phyloP scores from a whole-genome alignment of 2,329 filamentous ascomycete genomes.

The Cladosporium colombiae region DNA sequence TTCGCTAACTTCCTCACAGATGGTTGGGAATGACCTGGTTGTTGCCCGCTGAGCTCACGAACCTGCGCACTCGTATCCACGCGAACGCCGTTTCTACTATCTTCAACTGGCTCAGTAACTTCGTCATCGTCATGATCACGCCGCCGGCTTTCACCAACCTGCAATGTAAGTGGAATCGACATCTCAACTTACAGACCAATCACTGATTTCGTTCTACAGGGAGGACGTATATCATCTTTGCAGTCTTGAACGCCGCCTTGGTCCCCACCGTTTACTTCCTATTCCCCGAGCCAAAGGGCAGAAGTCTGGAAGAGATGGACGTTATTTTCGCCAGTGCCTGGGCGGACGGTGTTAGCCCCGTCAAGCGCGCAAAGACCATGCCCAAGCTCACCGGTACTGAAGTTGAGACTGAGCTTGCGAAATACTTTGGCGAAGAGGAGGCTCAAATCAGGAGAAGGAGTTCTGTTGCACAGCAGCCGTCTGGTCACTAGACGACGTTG shows the following conservation, averaged over 20 bases:
- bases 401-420: slow-evolving; percentile 14
- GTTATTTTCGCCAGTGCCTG: slow-evolving; percentile 22
- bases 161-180: not conserved
- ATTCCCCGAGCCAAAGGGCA: slow-evolving; percentile 22
- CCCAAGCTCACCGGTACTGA: slow-evolving; percentile 10
- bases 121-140: slow-evolving; percentile 22
- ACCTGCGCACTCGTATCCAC: slow-evolving; percentile 37
- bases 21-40: slow-evolving; percentile 29
- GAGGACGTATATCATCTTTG: slow-evolving; percentile 22
- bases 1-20: slow-evolving; percentile 6
- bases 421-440: slow-evolving; percentile 19
- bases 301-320: slow-evolving; percentile 24
- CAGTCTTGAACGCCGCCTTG: slow-evolving; percentile 48
- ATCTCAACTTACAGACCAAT: not conserved
- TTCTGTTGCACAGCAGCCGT: slow-evolving; percentile 6
- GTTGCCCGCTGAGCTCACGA: slow-evolving; percentile 35
- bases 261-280: slow-evolving; percentile 23
- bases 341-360: slow-evolving; percentile 16
- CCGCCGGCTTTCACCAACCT: slow-evolving; percentile 23
- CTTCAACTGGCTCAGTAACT: slow-evolving; percentile 18
- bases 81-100: slow-evolving; percentile 20
- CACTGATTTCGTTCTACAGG: not conserved
- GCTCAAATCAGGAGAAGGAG: slow-evolving; percentile 18
- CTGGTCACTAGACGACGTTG: not conserved
- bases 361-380: slow-evolving; percentile 10